Conservation (phyloP, 257 asterid species). For the Catharanthus roseus region DNA sequence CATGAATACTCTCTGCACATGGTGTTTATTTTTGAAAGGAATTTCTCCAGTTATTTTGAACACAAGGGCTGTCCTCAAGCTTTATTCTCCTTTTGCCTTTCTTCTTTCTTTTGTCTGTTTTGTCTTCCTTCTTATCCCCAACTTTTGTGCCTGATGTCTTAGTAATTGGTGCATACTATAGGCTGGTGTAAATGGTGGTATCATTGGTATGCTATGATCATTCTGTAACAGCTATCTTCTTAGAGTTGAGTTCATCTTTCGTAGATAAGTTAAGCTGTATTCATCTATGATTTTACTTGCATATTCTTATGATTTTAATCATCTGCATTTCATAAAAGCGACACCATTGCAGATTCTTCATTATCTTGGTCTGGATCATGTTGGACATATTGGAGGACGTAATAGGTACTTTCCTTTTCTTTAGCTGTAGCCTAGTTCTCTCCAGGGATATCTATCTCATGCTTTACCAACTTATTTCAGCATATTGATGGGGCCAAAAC, state of each 20-base stretch:
- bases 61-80: neutral
- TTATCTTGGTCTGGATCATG: slow-evolving; percentile 96
- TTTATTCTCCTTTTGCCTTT: neutral
- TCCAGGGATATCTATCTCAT: slow-evolving; percentile 1
- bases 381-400: slow-evolving; percentile 94
- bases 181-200: neutral
- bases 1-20: neutral
- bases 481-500: slow-evolving; percentile 75
- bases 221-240: neutral
- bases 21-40: neutral
- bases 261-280: neutral
- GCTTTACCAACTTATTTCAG: slow-evolving; percentile 31
- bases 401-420: slow-evolving; percentile 38
- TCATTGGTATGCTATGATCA: neutral
- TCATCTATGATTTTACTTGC: neutral
- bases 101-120: neutral
- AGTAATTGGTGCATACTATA: neutral
- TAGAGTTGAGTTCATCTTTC: neutral
- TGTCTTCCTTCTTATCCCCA: neutral
- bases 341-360: slow-evolving; percentile 76
- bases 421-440: slow-evolving; percentile 5
- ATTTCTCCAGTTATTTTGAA: neutral
- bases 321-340: slow-evolving; percentile 19
- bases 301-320: slow-evolving; percentile 1
- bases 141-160: neutral